Percentiles rank a stretch among this genome's conserved stretches.
Evolutionary conservation across 2,329 filamentous ascomycete species (phyloP).

Genomic region (Clonostachys chloroleuca): DNA sequence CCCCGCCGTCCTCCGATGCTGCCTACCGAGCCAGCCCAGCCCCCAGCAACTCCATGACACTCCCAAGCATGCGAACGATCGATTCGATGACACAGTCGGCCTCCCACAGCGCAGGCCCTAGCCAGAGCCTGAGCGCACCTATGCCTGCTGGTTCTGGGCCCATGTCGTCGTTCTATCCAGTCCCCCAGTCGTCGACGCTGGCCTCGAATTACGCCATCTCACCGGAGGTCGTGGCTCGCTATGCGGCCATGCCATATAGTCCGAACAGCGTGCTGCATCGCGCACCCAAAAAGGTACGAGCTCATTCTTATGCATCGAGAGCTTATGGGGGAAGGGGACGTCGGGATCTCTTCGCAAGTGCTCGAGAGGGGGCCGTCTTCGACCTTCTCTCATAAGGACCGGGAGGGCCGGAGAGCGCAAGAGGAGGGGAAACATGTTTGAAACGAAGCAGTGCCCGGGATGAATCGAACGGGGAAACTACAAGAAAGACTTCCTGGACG

Average conservation of each 20-base stretch:
- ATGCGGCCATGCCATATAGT: conserved; percentile 39
- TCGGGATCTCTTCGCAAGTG: background rate
- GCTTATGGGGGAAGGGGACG: background rate
- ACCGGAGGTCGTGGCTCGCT: conserved; percentile 36
- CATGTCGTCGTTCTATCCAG: background rate
- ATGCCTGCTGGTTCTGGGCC: background rate
- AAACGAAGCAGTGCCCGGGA: too few relatives aligned
- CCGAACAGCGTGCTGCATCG: conserved; percentile 38
- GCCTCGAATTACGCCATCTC: conserved; percentile 33
- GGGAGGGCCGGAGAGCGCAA: too few relatives aligned
- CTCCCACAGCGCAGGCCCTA: background rate
- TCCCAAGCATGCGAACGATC: conserved; percentile 35
- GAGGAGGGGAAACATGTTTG: too few relatives aligned
- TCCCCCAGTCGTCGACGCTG: conserved; percentile 17
- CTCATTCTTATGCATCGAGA: background rate
- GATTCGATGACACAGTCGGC: conserved; percentile 16
- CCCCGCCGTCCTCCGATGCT: conserved; percentile 1
- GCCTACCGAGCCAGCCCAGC: conserved; percentile 10
- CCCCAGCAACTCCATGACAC: conserved; percentile 21
- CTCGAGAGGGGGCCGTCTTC: background rate
- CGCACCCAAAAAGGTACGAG: conserved; percentile 53
- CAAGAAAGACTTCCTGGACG: too few relatives aligned
- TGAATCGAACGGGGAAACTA: too few relatives aligned
- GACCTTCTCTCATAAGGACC: too few relatives aligned
- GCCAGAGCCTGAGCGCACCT: background rate